Conservation (phyloP, 2,329 filamentous ascomycete species). For the Teratosphaeria viscida region DNA sequence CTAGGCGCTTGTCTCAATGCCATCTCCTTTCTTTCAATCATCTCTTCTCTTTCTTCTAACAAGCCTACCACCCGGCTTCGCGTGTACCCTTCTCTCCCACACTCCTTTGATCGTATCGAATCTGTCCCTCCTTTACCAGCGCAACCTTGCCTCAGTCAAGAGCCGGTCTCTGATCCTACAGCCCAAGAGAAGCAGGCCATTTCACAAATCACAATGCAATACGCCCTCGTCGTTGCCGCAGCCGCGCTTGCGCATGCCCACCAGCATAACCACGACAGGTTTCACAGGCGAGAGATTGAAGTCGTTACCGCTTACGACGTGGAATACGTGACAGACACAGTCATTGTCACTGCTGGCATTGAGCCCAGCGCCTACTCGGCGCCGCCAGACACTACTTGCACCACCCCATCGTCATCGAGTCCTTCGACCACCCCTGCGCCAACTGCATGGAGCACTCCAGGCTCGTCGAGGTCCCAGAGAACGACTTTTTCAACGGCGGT, state of each 20-base stretch:
- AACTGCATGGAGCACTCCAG: background rate
- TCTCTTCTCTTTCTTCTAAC: background rate
- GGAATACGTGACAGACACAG: background rate
- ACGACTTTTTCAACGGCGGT: background rate
- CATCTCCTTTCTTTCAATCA: background rate
- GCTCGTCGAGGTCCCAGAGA: background rate
- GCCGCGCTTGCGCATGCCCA: slow-evolving; percentile 6
- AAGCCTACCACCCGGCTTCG: background rate
- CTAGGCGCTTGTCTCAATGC: background rate
- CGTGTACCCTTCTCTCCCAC: background rate
- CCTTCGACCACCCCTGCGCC: background rate
- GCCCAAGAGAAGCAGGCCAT: background rate
- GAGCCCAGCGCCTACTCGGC: background rate
- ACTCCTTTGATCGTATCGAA: background rate
- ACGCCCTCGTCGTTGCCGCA: slow-evolving; percentile 6
- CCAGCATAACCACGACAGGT: slow-evolving; percentile 1
- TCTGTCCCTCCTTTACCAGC: background rate
- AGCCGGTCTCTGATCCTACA: background rate
- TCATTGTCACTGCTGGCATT: background rate
- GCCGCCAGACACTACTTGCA: background rate
- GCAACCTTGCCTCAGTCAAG: background rate
- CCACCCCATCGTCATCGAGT: background rate
- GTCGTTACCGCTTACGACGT: background rate
- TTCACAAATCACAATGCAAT: slow-evolving; percentile 4
- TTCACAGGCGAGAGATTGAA: background rate